These are phyloP conservation scores for Colletotrichum sp. DNA, from an alignment of 2,329 filamentous ascomycete species.

Conservation along the genomic window DNA sequence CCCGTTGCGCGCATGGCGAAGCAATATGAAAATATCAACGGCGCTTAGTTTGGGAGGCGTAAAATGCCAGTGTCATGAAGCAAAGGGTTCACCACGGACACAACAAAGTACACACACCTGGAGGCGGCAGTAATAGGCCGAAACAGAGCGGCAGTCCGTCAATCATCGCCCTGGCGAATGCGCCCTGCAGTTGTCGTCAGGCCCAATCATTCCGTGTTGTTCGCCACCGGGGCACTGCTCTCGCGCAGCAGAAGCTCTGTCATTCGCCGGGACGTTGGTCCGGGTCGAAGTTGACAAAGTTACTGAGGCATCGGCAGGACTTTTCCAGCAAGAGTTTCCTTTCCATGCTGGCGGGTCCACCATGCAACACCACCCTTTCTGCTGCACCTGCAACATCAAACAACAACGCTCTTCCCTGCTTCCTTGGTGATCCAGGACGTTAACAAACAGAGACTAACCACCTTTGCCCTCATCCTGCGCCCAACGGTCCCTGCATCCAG, in stretches of 20 bases:
- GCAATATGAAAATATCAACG: background rate
- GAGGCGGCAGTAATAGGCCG: background rate
- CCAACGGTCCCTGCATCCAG: slow-evolving; percentile 10
- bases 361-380: background rate
- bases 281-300: background rate
- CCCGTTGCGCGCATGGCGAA: background rate
- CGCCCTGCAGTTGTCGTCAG: slow-evolving; percentile 4
- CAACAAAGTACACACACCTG: background rate
- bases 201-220: background rate
- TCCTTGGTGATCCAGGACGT: background rate
- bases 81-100: background rate
- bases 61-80: background rate
- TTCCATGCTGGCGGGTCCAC: background rate
- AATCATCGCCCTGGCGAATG: slow-evolving; percentile 8
- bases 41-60: background rate
- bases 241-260: background rate
- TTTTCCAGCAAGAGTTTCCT: background rate
- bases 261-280: background rate
- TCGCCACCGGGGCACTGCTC: slow-evolving; percentile 6
- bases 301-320: background rate
- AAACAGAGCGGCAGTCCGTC: slow-evolving; percentile 9
- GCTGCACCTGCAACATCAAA: slow-evolving; percentile 4
- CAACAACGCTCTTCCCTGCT: slow-evolving; percentile 15
- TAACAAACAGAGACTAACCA: background rate
- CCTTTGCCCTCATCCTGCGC: background rate